Conservation (phyloP, 2,329 filamentous ascomycete genomes). For the Dactylellina parvicollis region DNA sequence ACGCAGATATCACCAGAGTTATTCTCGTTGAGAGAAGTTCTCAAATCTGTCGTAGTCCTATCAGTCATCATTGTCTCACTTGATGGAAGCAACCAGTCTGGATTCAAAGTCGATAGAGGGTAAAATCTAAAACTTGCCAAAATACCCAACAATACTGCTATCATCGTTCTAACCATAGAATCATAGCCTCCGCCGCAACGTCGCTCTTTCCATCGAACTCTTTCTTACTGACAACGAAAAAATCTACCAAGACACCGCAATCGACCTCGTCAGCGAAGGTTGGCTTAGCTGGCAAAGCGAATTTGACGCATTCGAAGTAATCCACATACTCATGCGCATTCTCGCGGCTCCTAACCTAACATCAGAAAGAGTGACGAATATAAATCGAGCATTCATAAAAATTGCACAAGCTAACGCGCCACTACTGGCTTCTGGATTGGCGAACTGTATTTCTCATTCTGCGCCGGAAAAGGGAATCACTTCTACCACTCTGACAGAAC, state of each 20-base stretch:
- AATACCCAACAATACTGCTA: not conserved
- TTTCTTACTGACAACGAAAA: conserved; percentile 56
- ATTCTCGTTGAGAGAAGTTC: conserved; percentile 56
- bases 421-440: conserved; percentile 55
- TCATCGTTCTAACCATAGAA: not conserved
- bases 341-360: conserved; percentile 53
- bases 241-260: conserved; percentile 57
- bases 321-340: conserved; percentile 57
- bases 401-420: conserved; percentile 57
- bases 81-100: conserved; percentile 50
- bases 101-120: conserved; percentile 48
- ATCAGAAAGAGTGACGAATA: conserved; percentile 30
- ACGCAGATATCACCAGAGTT: conserved; percentile 56
- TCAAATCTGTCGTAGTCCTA: conserved; percentile 56
- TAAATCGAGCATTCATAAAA: conserved; percentile 53
- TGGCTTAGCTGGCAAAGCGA: conserved; percentile 56
- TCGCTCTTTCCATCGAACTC: conserved; percentile 56
- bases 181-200: conserved; percentile 55
- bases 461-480: conserved; percentile 45
- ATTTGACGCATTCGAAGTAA: conserved; percentile 57
- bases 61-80: conserved; percentile 54
- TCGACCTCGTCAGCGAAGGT: conserved; percentile 56
- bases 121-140: not conserved
- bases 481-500: conserved; percentile 47
- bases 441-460: conserved; percentile 56